Conservation (phyloP, 2,329 filamentous ascomycete species). For the Didymellaceae sp. region DNA sequence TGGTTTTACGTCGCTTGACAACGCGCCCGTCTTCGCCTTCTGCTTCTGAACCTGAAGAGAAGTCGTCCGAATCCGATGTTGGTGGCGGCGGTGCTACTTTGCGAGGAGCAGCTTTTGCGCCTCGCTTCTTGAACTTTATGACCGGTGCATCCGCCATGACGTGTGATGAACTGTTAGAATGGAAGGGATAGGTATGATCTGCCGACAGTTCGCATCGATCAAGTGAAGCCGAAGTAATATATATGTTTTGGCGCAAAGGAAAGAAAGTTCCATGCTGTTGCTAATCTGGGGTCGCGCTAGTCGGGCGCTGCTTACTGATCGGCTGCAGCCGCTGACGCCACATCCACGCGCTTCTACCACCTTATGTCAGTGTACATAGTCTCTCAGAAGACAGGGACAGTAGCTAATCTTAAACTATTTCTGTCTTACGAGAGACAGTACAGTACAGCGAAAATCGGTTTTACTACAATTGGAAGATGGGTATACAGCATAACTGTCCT, state of each 20-base stretch:
- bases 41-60: constrained; percentile 75
- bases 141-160: constrained; percentile 56
- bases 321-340: constrained; percentile 4
- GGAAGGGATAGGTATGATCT: too few relatives aligned
- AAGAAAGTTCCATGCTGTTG: constrained; percentile 16
- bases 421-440: background rate
- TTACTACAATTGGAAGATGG: background rate
- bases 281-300: constrained; percentile 15
- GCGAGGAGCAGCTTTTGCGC: constrained; percentile 76
- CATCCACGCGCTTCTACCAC: constrained; percentile 1
- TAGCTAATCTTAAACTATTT: background rate
- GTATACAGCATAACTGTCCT: background rate
- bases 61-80: constrained; percentile 54
- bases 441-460: too few relatives aligned
- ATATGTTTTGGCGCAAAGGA: background rate
- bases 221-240: too few relatives aligned
- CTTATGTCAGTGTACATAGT: too few relatives aligned
- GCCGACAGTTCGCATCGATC: too few relatives aligned
- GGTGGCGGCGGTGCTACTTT: constrained; percentile 85
- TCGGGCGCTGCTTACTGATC: constrained; percentile 3
- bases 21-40: constrained; percentile 69
- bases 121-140: constrained; percentile 85
- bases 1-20: constrained; percentile 80
- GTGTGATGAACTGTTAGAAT: background rate
- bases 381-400: too few relatives aligned